Conservation (phyloP, 164 flowering plant genomes). For the Macadamia integrifolia region DNA sequence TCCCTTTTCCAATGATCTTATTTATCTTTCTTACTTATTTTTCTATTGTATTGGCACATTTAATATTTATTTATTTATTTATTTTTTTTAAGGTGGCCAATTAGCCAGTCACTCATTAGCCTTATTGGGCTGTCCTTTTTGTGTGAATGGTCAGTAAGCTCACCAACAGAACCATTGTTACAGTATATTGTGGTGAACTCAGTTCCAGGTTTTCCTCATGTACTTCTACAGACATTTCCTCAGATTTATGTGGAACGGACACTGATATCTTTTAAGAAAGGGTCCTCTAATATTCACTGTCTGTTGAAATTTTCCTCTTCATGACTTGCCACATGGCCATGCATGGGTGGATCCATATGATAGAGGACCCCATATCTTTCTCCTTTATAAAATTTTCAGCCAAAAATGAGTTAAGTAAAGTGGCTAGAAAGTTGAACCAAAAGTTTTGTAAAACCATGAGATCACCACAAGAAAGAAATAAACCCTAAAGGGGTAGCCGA, state of each 20-base stretch:
- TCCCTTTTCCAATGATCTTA: neutral
- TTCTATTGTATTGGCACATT: neutral
- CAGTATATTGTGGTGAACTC: conserved; percentile 13
- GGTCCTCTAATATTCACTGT: no score
- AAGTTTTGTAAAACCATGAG: no score
- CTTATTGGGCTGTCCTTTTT: conserved; percentile 4
- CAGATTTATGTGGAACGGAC: neutral
- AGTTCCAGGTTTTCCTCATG: conserved; percentile 9
- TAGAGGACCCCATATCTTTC: no score
- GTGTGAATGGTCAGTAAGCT: conserved; percentile 50
- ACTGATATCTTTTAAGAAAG: neutral
- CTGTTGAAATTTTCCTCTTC: no score
- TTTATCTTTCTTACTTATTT: neutral
- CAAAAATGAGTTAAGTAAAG: no score
- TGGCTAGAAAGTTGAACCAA: no score
- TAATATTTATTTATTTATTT: no score
- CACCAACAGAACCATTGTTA: conserved; percentile 25
- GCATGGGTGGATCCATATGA: no score
- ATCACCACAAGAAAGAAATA: no score
- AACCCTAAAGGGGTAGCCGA: no score
- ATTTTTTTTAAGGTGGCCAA: conserved; percentile 26
- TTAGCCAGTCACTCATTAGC: conserved; percentile 38
- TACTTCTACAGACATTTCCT: conserved; percentile 9
- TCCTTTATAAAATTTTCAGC: no score
- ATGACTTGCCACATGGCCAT: no score